phyloP scores from a whole-genome alignment of 1,284 basidiomycete genomes.

The Porodaedalea pini region DNA sequence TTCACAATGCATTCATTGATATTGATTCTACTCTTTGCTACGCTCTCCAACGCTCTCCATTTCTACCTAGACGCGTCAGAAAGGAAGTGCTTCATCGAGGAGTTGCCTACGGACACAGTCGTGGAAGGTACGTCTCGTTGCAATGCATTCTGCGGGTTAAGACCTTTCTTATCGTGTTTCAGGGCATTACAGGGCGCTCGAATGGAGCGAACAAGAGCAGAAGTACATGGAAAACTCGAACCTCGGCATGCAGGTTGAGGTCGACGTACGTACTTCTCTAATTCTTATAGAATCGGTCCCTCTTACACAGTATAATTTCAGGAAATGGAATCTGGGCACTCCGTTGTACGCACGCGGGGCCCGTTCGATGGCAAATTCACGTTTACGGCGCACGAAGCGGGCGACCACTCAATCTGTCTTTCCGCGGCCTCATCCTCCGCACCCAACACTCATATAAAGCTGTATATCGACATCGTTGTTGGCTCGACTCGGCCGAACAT shows the following conservation, averaged over 20 bases:
- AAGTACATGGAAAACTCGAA: slow-evolving; percentile 71
- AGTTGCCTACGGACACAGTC: slow-evolving; percentile 94
- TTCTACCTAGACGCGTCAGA: slow-evolving; percentile 93
- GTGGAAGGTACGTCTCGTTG: slow-evolving; percentile 73
- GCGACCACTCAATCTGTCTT: slow-evolving; percentile 96
- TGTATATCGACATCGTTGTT: slow-evolving; percentile 93
- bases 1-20: background rate
- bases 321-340: slow-evolving; percentile 76
- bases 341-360: slow-evolving; percentile 85
- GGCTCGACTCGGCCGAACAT: slow-evolving; percentile 80
- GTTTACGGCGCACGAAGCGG: slow-evolving; percentile 94
- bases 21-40: background rate
- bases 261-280: slow-evolving; percentile 63
- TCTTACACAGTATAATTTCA: slow-evolving; percentile 30
- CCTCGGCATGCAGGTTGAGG: slow-evolving; percentile 87
- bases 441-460: slow-evolving; percentile 82
- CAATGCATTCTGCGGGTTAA: slow-evolving; percentile 1
- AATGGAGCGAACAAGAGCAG: slow-evolving; percentile 80
- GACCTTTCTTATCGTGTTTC: slow-evolving; percentile 5
- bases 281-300: slow-evolving; percentile 22
- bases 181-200: slow-evolving; percentile 92
- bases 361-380: slow-evolving; percentile 91
- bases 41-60: slow-evolving; percentile 56
- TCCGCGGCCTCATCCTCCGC: slow-evolving; percentile 82
- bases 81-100: slow-evolving; percentile 94